Evolutionary conservation across 495 filamentous ascomycete species (phyloP), one percentile per base, ranked within the genome.

Genomic region (Talaromyces liani): DNA sequence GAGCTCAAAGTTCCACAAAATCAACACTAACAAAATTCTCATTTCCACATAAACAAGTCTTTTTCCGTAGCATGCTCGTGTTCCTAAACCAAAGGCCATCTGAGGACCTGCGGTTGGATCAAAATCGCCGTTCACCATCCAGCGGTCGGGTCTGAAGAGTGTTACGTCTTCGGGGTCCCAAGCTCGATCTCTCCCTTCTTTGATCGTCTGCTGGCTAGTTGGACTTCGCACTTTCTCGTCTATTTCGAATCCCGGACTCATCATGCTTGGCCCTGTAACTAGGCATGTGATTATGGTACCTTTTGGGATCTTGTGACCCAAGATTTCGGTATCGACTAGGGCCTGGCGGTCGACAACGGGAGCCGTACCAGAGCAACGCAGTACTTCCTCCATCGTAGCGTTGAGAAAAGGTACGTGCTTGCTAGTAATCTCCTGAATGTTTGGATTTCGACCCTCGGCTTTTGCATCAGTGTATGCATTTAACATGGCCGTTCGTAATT

Each of bases 1-100:
- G 51, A 78, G 61, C 51, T 72, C 58, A 41, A 81, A 79, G 20
- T 73, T 67, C 76, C 74, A 79, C 9, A 80, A 41, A 12, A 77
- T 34, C 49, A 77, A 31, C 1, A 70, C 67, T 3, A 77, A 33
- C 16, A 76, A 60, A 9, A 72, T 67, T 8, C 68, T 56, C 54
- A 75, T 57, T 65, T 78, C 70, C 5, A 75, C 56, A 49, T 71
- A 66, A 6, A 72, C 75, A 47, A 76, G 49, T 60, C 54, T 60
- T 33, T 67, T 66, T 2, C 76, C 75, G n/a, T 67, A 80, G 60
- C 77, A 80, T 5, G 63, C 68, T 16, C 77, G 47, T 0, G 67
- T 60, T 2, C 76, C 76, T 1, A 71, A 27, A 1, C 70, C 65
- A 54, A 77, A 79, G 2, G 64, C 62, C 34, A 77, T 22, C 54